Percentiles rank a stretch among this genome's conserved stretches.
Conservation (phyloP, 345 rosid genomes). For the Populus simonii region DNA sequence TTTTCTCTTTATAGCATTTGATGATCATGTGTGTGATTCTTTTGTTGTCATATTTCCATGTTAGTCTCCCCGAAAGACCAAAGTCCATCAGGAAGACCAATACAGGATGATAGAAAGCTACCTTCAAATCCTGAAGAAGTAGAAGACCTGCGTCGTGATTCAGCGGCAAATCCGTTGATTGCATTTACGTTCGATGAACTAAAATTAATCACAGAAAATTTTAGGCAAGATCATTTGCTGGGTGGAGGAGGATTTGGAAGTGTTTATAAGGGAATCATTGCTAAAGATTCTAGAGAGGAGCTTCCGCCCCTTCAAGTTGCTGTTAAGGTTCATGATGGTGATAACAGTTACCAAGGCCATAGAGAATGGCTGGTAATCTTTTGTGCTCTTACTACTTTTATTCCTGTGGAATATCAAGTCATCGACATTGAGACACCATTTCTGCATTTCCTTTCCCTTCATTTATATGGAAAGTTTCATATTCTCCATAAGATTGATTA, state of each 20-base stretch:
- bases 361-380: slow-evolving; percentile 93
- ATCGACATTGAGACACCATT: not conserved
- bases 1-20: not conserved
- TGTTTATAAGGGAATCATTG: slow-evolving; percentile 81
- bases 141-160: slow-evolving; percentile 80
- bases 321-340: slow-evolving; percentile 94
- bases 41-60: not conserved
- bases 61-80: slow-evolving; percentile 65
- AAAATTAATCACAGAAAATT: slow-evolving; percentile 65
- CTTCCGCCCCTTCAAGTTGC: slow-evolving; percentile 74
- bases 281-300: slow-evolving; percentile 58
- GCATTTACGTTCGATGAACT: slow-evolving; percentile 82
- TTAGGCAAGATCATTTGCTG: slow-evolving; percentile 84
- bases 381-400: not conserved
- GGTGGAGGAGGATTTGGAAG: slow-evolving; percentile 98
- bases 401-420: not conserved
- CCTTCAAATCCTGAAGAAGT: slow-evolving; percentile 97
- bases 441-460: not conserved
- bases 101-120: slow-evolving; percentile 49
- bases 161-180: slow-evolving; percentile 72
- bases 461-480: not conserved
- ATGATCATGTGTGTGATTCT: slow-evolving; percentile 7
- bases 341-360: slow-evolving; percentile 89
- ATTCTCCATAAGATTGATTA: slow-evolving; percentile 13
- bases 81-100: slow-evolving; percentile 37